Evolutionary conservation across 2,329 filamentous ascomycete genomes (phyloP), one percentile per base, ranked within the genome.

Genomic region (Phaeosphaeriaceae sp.): DNA sequence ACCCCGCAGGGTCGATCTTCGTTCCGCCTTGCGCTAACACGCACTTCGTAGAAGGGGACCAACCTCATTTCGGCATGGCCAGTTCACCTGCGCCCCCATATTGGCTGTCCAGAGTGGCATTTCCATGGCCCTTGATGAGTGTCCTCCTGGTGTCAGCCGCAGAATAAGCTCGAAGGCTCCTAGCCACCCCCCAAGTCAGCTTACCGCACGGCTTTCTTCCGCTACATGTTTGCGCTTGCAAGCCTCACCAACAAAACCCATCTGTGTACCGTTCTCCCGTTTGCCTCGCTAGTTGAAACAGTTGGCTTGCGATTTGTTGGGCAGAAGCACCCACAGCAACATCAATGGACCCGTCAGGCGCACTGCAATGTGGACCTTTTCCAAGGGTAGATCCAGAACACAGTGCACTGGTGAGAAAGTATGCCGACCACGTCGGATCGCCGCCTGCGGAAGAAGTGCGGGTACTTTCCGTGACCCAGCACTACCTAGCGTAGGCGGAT

Each of bases 401-500:
- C 31, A 7, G 31, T 13, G 11, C 31, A 15, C 6, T 7, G 9
- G 31, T 36, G 31, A 36, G 31, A 36, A 36, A 36, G 31, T 7
- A 36, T 36, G 44, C 24, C 19, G 21, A 47, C 6, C 41, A 24
- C 13, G 21, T 11, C 31, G 31, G 31, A 11, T 36, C 11, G 31
- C 11, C 11, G 13, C 31, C 22, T 47, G 59, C 53, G 56, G 56
- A 58, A 56, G 27, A 42, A 33, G 42, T 27, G 56, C 59, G 56
- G 59, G 22, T 6, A n/a, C 4, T 33, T 62, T 62, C 59, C 59
- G 59, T 56, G 19, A 10, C 27, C n/a, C 25, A 20, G 19, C 10
- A 24, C 10, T 22, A 11, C n/a, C n/a, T n/a, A 13, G 20, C 20
- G 21, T 33, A 25, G 6, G 7, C 24, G 36, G 36, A 6, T 48